Base-by-base conservation (phyloP, 2,329 filamentous ascomycete species). In the Cytospora piceae region DNA sequence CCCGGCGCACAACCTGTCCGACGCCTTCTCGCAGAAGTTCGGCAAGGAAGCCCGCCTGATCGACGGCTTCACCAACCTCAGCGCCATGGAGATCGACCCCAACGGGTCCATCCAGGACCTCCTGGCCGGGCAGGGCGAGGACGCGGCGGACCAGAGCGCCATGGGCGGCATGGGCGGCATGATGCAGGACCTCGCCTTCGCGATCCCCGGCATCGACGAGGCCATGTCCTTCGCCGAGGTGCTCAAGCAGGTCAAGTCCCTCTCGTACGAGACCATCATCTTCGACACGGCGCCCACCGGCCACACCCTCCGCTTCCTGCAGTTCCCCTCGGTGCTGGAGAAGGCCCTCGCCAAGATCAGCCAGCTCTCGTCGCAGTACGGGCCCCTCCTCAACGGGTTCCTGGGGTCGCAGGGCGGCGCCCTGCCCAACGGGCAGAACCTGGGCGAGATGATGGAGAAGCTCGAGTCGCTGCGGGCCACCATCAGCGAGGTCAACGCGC, bases 171-270 rank as follows among this genome's bases (percentile, higher is more conserved):
- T 97, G 81, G 94, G 94, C 31, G 91, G 90, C 72, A 97, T 98
- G 94, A 97, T 98, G 91, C 95, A 99, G 80, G 95, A 99, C 78
- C 83, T 99, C 71, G 95, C 95, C 0, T 97, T 98, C 79, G 94
- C 92, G 71, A 99, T 99, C 69, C 95, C 95, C 22, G 95, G 95
- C 80, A 96, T 99, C 69, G 95, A 99, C 77, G 95, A 99, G 80
- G 95, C 95, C 78, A 99, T 99, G 95, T 97, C 94, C 65, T 99
- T 99, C 76, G 95, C 95, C 77, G 95, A 99, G 82, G 95, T 99
- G 70, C 86, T 99, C 74, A 99, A 99, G 81, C 95, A 99, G 80
- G 95, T 99, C 82, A 98, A 98, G 82, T 96, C 93, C 51, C 91
- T 98, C 76, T 96, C 93, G 58, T 99, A 99, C 86, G 95, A 98